Evolutionary conservation across 805 yeast genomes (phyloP).

Genomic region (Millerozyma miso): DNA sequence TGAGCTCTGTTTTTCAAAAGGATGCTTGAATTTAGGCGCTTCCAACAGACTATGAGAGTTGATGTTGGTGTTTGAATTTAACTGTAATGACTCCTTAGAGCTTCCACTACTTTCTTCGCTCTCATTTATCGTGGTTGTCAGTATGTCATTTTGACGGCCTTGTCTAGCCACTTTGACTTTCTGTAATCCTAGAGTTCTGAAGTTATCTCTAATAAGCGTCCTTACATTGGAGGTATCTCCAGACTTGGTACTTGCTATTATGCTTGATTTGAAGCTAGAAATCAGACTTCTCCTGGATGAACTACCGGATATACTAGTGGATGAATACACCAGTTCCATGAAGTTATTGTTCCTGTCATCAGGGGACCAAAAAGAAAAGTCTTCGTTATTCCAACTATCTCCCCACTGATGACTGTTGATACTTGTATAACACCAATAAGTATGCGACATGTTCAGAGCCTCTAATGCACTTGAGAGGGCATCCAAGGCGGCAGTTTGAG

Average conservation of each 20-base stretch:
- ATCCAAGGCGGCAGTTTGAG: slow-evolving; percentile 82
- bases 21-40: slow-evolving; percentile 1
- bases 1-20: slow-evolving; percentile 1
- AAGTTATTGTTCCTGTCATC: slow-evolving; percentile 45
- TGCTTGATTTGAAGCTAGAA: not conserved
- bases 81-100: not conserved
- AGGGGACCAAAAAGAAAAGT: slow-evolving; percentile 79
- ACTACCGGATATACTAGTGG: not conserved
- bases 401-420: slow-evolving; percentile 80
- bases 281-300: not conserved
- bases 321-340: slow-evolving; percentile 10
- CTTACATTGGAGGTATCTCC: not conserved
- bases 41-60: not conserved
- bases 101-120: not conserved
- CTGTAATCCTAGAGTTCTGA: not conserved
- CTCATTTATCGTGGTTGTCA: not conserved
- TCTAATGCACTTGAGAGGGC: slow-evolving; percentile 79
- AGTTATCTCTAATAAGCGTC: not conserved
- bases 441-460: slow-evolving; percentile 62
- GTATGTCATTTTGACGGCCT: not conserved
- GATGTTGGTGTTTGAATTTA: not conserved
- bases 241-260: not conserved
- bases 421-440: slow-evolving; percentile 83
- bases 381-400: slow-evolving; percentile 91
- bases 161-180: not conserved